Percentiles rank a stretch among this genome's conserved stretches.
Evolutionary conservation across 2,329 filamentous ascomycete species (phyloP).

Genomic region (Arthroderma uncinatum): DNA sequence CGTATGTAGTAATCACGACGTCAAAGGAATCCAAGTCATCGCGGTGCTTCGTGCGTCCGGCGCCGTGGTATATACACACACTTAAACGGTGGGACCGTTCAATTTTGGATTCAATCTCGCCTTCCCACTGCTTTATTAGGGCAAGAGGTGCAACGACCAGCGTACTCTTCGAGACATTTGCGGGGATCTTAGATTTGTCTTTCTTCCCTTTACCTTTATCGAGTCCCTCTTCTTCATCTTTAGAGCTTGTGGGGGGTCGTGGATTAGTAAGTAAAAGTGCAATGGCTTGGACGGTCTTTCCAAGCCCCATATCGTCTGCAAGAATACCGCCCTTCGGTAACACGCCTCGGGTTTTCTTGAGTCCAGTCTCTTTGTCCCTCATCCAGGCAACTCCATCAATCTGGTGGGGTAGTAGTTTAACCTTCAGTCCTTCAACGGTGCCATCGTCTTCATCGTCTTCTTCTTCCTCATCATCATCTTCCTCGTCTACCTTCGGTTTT

Average conservation of each 20-base stretch:
- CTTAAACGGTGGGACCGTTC: slow-evolving; percentile 56
- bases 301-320: slow-evolving; percentile 89
- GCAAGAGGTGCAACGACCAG: slow-evolving; percentile 87
- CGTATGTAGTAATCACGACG: slow-evolving; percentile 94
- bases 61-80: slow-evolving; percentile 84
- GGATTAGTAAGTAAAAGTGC: slow-evolving; percentile 75
- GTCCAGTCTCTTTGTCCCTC: slow-evolving; percentile 79
- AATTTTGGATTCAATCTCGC: slow-evolving; percentile 79
- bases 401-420: slow-evolving; percentile 85
- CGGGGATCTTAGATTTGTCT: slow-evolving; percentile 49
- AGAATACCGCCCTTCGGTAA: slow-evolving; percentile 88
- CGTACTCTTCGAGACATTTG: slow-evolving; percentile 63
- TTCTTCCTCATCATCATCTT: slow-evolving; percentile 35
- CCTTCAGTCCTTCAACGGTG: slow-evolving; percentile 66
- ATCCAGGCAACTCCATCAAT: slow-evolving; percentile 93
- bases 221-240: slow-evolving; percentile 17
- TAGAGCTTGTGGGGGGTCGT: slow-evolving; percentile 46
- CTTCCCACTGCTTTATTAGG: slow-evolving; percentile 93
- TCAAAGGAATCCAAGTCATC: slow-evolving; percentile 74
- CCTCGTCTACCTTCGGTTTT: slow-evolving; percentile 33
- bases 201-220: slow-evolving; percentile 40
- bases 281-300: slow-evolving; percentile 92
- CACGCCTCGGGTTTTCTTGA: slow-evolving; percentile 63
- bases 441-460: slow-evolving; percentile 49
- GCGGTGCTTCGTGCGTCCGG: slow-evolving; percentile 66